Evolutionary conservation across 805 yeast genomes (phyloP).

Genomic region (Saturnispora silvae): DNA sequence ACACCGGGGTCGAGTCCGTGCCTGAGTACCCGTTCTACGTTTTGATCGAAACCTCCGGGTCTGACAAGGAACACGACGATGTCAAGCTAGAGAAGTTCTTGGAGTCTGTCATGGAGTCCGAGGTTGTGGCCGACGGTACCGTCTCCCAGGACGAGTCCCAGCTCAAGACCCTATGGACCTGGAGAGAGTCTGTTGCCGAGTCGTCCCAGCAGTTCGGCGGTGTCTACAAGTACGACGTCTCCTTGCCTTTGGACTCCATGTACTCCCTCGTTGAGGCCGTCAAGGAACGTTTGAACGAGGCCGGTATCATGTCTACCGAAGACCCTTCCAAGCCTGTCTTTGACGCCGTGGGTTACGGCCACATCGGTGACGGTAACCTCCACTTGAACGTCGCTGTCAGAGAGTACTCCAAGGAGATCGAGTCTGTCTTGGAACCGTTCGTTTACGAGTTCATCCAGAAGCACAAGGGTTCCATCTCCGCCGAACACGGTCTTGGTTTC

Average conservation of each 20-base stretch:
- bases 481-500: constrained; percentile 97
- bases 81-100: constrained; percentile 78
- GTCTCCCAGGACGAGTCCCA: constrained; percentile 94
- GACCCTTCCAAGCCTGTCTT: constrained; percentile 64
- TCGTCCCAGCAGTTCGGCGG: constrained; percentile 82
- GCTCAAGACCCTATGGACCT: constrained; percentile 71
- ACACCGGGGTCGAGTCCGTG: constrained; percentile 30
- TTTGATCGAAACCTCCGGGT: constrained; percentile 92
- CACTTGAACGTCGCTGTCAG: constrained; percentile 91
- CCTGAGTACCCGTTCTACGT: constrained; percentile 78
- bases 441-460: constrained; percentile 81
- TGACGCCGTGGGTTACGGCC: constrained; percentile 94
- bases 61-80: constrained; percentile 87
- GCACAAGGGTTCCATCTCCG: constrained; percentile 80
- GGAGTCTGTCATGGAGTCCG: constrained; percentile 77
- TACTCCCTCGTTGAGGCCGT: constrained; percentile 76
- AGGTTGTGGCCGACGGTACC: constrained; percentile 81
- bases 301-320: constrained; percentile 52
- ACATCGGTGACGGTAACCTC: constrained; percentile 93
- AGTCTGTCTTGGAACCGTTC: constrained; percentile 79
- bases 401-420: constrained; percentile 69
- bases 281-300: constrained; percentile 45
- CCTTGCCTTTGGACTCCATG: constrained; percentile 73
- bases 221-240: constrained; percentile 94
- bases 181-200: constrained; percentile 94